Conservation (phyloP, 1,139 yeast genomes). For the Yamadazyma dushanensis region DNA sequence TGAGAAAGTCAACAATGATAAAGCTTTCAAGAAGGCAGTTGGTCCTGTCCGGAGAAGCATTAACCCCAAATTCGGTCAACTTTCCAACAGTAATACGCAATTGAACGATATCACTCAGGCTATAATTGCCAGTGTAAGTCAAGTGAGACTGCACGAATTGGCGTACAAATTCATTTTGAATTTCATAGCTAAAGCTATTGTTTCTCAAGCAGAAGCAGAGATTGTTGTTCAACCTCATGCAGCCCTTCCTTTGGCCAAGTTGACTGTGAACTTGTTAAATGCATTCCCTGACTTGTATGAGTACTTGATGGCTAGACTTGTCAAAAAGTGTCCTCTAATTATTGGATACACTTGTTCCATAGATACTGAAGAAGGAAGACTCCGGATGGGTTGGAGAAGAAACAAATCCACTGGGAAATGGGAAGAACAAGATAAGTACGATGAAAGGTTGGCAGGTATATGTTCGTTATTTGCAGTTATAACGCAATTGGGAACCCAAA, state of each 20-base stretch:
- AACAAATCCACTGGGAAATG: conserved; percentile 54
- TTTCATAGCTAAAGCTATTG: conserved; percentile 78
- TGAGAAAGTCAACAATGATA: conserved; percentile 42
- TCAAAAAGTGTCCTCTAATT: conserved; percentile 86
- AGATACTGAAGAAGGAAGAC: conserved; percentile 81
- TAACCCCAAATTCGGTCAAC: conserved; percentile 88
- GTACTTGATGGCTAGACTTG: conserved; percentile 73
- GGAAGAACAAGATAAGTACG: conserved; percentile 77
- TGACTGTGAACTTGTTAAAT: conserved; percentile 56
- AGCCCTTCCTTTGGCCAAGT: conserved; percentile 75
- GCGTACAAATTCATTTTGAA: conserved; percentile 76
- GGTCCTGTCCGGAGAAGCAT: conserved; percentile 62
- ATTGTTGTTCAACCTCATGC: conserved; percentile 77
- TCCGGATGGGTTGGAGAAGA: conserved; percentile 85
- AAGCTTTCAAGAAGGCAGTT: conserved; percentile 43
- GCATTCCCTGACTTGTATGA: conserved; percentile 67
- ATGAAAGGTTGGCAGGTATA: conserved; percentile 86
- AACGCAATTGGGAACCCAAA: conserved; percentile 40
- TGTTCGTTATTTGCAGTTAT: conserved; percentile 78
- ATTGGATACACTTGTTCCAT: conserved; percentile 76
- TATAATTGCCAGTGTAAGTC: conserved; percentile 47
- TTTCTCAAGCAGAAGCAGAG: conserved; percentile 92
- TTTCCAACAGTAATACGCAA: conserved; percentile 70
- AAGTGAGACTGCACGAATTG: conserved; percentile 43
- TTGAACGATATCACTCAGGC: conserved; percentile 52